Evolutionary conservation across 1,284 basidiomycete species (phyloP).

Genomic region (Amylostereum areolatum): DNA sequence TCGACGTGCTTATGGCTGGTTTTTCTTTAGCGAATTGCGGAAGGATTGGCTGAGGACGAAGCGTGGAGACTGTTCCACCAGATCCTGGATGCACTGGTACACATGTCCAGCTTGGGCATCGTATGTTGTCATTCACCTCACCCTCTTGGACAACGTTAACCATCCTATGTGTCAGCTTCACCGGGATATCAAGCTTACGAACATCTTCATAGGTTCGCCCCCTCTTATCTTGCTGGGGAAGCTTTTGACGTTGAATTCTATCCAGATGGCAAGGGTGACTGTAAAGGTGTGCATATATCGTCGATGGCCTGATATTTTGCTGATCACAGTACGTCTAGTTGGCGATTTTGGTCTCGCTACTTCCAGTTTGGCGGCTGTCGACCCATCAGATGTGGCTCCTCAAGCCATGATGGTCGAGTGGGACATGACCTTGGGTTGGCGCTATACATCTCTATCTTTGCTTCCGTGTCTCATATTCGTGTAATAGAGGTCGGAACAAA

Average conservation of each 20-base stretch:
- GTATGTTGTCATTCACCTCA: conserved; percentile 29
- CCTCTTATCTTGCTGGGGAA: conserved; percentile 1
- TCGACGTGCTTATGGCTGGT: conserved; percentile 1
- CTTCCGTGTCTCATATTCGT: conserved; percentile 4
- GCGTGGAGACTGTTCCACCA: conserved; percentile 90
- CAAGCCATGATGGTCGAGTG: conserved; percentile 38
- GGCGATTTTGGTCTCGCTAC: conserved; percentile 94
- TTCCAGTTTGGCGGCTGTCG: conserved; percentile 72
- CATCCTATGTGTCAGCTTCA: conserved; percentile 52
- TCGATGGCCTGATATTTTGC: not conserved
- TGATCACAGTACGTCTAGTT: conserved; percentile 32
- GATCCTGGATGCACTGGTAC: conserved; percentile 87
- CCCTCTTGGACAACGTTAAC: not conserved
- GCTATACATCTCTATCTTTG: not conserved
- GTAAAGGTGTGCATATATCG: conserved; percentile 55
- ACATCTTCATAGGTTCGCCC: conserved; percentile 79
- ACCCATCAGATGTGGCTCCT: conserved; percentile 57
- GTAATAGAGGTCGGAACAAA: conserved; percentile 81
- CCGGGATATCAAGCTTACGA: conserved; percentile 88
- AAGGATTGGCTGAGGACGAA: conserved; percentile 78
- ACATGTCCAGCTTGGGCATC: conserved; percentile 86
- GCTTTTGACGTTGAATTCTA: not conserved
- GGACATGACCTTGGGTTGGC: conserved; percentile 70
- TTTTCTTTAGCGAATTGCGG: conserved; percentile 58
- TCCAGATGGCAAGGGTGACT: conserved; percentile 80